Evolutionary conservation across 1,284 basidiomycete genomes (phyloP).

Genomic region (Athelia psychrophila): DNA sequence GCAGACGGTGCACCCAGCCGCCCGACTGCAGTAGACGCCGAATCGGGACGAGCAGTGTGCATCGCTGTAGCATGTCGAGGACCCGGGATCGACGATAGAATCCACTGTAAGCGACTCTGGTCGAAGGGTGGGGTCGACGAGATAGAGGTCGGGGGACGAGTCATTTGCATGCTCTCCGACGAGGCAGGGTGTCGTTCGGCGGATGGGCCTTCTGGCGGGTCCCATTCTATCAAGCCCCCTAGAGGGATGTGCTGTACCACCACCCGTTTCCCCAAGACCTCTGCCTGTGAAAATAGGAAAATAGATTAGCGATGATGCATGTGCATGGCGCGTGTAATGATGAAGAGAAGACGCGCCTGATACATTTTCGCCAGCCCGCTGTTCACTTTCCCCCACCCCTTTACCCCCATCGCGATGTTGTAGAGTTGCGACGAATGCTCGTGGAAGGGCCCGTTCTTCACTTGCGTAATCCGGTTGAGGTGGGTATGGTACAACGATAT

Average conservation of each 20-base stretch:
- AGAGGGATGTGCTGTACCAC: conserved; percentile 95
- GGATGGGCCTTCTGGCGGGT: conserved; percentile 83
- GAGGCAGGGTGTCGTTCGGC: conserved; percentile 93
- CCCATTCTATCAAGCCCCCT: conserved; percentile 77
- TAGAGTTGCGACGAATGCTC: conserved; percentile 92
- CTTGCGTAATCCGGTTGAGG: conserved; percentile 61
- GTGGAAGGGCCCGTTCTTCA: conserved; percentile 85
- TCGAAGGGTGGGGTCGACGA: too few species aligned
- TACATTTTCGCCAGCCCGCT: conserved; percentile 96
- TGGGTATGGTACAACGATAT: conserved; percentile 78
- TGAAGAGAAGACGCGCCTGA: too few species aligned
- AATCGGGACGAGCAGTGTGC: too few species aligned
- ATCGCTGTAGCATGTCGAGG: too few species aligned
- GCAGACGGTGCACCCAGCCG: too few species aligned
- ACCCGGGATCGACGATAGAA: too few species aligned
- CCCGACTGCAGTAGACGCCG: too few species aligned
- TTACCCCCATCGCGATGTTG: conserved; percentile 83
- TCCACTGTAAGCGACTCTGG: too few species aligned
- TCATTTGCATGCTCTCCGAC: too few species aligned
- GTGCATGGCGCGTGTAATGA: too few species aligned
- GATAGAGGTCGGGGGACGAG: too few species aligned
- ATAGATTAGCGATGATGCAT: too few species aligned
- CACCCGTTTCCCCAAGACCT: conserved; percentile 94
- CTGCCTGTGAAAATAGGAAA: conserved; percentile 78
- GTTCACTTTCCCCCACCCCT: conserved; percentile 88